Conservation (phyloP, 148 eudicot species). For the Nepenthes gracilis region DNA sequence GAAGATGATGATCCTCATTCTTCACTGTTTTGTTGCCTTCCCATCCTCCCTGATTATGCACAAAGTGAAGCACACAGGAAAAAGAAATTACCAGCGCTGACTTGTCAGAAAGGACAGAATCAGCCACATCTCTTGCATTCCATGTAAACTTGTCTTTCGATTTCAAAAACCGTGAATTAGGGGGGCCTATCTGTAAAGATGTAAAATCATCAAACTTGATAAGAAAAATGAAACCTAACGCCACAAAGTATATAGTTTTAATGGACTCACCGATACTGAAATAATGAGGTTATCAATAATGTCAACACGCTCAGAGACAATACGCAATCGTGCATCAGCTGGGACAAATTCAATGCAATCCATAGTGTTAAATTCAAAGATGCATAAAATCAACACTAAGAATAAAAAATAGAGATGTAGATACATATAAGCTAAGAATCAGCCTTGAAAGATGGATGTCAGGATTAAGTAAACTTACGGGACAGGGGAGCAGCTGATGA, state of each 20-base stretch:
- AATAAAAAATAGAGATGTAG: neutral
- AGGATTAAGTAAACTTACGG: slow-evolving; percentile 48
- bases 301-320: slow-evolving; percentile 95
- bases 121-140: slow-evolving; percentile 86
- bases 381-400: neutral
- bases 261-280: slow-evolving; percentile 68
- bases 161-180: slow-evolving; percentile 67
- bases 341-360: slow-evolving; percentile 18
- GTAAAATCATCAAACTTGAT: slow-evolving; percentile 14
- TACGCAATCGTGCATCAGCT: slow-evolving; percentile 97
- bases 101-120: slow-evolving; percentile 91
- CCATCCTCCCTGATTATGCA: too few species aligned
- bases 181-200: slow-evolving; percentile 93
- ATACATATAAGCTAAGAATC: neutral
- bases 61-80: slow-evolving; percentile 2
- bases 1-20: neutral
- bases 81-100: slow-evolving; percentile 66
- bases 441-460: neutral
- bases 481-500: slow-evolving; percentile 98
- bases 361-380: neutral
- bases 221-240: neutral
- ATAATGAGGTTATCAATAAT: slow-evolving; percentile 76
- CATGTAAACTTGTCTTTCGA: slow-evolving; percentile 76
- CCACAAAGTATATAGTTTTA: neutral
- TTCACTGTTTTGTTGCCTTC: neutral